phyloP scores from a whole-genome alignment of 495 filamentous ascomycete genomes.

The Cudoniella acicularis region DNA sequence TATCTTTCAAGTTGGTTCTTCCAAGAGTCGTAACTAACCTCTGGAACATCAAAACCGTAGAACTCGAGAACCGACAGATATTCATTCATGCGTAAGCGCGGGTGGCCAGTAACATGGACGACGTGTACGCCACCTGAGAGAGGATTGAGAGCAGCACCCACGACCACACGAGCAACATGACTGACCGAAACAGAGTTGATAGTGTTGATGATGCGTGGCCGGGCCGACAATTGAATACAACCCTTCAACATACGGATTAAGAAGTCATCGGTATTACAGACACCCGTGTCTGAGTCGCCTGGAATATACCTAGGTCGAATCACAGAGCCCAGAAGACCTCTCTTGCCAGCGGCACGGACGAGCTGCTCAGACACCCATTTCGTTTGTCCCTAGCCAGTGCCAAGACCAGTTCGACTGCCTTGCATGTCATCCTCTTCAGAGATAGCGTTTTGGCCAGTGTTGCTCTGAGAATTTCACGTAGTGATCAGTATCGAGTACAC shows the following conservation, averaged over 20 bases:
- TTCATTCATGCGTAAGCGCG: slow-evolving; percentile 72
- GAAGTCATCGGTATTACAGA: slow-evolving; percentile 88
- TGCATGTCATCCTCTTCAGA: slow-evolving; percentile 63
- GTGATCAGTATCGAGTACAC: slow-evolving; percentile 74
- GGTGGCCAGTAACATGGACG: slow-evolving; percentile 77
- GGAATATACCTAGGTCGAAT: slow-evolving; percentile 84
- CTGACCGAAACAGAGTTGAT: slow-evolving; percentile 89
- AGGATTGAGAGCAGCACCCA: slow-evolving; percentile 51
- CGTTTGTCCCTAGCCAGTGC: slow-evolving; percentile 87
- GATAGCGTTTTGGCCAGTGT: slow-evolving; percentile 48
- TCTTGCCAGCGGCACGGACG: slow-evolving; percentile 69
- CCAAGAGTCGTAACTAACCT: slow-evolving; percentile 60
- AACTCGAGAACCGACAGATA: slow-evolving; percentile 66
- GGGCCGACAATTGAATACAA: slow-evolving; percentile 70
- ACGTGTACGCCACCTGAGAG: slow-evolving; percentile 47
- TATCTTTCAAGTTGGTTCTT: slow-evolving; percentile 55
- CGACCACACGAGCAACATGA: slow-evolving; percentile 78
- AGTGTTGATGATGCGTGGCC: slow-evolving; percentile 79
- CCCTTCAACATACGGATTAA: slow-evolving; percentile 85
- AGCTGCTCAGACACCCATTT: slow-evolving; percentile 86
- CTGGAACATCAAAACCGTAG: slow-evolving; percentile 74
- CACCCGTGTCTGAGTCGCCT: slow-evolving; percentile 68
- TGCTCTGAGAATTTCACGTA: slow-evolving; percentile 69
- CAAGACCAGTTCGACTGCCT: slow-evolving; percentile 60
- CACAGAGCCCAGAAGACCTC: slow-evolving; percentile 72